Percentiles rank a stretch among this genome's conserved stretches.
Evolutionary conservation across 179 eudicot genomes (phyloP).

Genomic region (Carnegiea gigantea): DNA sequence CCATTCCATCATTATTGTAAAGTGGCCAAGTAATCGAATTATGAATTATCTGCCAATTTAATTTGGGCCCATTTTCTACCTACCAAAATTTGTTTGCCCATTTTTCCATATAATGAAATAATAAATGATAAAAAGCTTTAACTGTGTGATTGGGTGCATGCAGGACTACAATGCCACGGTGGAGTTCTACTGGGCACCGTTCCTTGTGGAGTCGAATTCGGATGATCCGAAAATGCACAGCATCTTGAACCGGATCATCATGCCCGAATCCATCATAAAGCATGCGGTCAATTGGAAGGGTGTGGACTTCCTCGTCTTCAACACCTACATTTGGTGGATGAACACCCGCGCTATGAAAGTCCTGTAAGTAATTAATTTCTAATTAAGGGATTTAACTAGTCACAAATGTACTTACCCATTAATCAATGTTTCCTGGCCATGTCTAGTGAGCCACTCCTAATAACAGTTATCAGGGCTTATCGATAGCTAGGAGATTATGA

Average conservation of each 20-base stretch:
- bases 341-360: constrained; percentile 85
- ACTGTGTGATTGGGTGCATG: constrained; percentile 1
- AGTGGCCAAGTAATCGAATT: background rate
- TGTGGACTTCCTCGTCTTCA: constrained; percentile 78
- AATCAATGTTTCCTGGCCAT: too few relatives aligned
- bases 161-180: constrained; percentile 93
- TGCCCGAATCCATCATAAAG: constrained; percentile 71
- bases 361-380: constrained; percentile 46
- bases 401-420: too few relatives aligned
- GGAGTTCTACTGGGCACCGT: constrained; percentile 96
- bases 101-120: background rate
- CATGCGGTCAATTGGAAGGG: constrained; percentile 78
- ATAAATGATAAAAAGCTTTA: background rate
- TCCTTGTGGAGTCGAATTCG: constrained; percentile 89
- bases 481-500: too few relatives aligned
- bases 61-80: background rate
- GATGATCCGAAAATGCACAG: constrained; percentile 90
- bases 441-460: too few relatives aligned
- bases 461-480: too few relatives aligned
- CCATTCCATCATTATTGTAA: background rate
- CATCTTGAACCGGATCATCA: constrained; percentile 76
- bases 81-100: background rate
- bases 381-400: too few relatives aligned
- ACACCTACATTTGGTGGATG: constrained; percentile 99
- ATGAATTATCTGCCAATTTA: background rate